Evolutionary conservation across 2,329 filamentous ascomycete species (phyloP).

Genomic region (Cladosporium colombiae): DNA sequence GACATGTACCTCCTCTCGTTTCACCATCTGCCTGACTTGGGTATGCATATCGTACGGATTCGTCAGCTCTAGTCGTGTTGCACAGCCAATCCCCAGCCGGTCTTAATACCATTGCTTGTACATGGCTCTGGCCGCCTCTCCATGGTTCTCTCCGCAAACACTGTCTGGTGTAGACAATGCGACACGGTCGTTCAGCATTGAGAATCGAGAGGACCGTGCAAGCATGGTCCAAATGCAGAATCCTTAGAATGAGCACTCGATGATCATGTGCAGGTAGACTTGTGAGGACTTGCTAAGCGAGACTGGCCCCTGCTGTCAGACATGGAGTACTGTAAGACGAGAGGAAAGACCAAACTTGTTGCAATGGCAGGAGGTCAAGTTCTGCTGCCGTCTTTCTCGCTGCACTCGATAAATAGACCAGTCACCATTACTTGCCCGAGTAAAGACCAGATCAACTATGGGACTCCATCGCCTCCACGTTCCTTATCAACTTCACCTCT

Average conservation of each 20-base stretch:
- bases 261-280: neutral
- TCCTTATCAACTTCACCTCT: neutral
- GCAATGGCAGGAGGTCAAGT: neutral
- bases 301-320: neutral
- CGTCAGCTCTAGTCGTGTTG: neutral
- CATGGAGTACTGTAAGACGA: neutral
- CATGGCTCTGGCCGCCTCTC: neutral
- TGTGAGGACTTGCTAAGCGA: neutral
- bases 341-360: neutral
- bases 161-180: neutral
- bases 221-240: neutral
- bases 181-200: neutral
- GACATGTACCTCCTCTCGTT: neutral
- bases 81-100: neutral
- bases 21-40: neutral
- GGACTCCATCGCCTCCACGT: neutral
- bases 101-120: neutral
- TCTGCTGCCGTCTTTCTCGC: neutral
- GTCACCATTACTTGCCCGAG: neutral
- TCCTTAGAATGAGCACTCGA: too few relatives aligned
- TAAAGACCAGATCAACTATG: neutral
- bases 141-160: neutral
- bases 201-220: neutral
- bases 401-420: neutral
- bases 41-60: neutral